These are phyloP conservation scores for Artemisia tridentata DNA, from an alignment of 129 eudicot species.

Conservation along the genomic window DNA sequence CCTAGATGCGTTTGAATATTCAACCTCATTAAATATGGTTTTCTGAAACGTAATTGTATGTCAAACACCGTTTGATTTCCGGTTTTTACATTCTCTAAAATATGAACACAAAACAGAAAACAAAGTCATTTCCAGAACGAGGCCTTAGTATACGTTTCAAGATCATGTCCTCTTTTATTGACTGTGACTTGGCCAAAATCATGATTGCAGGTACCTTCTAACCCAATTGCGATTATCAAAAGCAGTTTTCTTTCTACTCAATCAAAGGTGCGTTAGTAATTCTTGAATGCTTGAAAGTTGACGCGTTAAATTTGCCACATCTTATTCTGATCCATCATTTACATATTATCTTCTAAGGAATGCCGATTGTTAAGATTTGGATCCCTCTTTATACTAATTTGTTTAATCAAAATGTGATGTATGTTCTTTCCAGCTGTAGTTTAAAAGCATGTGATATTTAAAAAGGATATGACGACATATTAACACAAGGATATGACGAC, in stretches of 20 bases:
- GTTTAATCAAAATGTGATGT: no score
- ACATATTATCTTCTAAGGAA: constrained; percentile 12
- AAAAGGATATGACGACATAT: no score
- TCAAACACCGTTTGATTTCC: constrained; percentile 6
- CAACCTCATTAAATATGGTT: neutral
- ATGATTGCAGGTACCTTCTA: constrained; percentile 71
- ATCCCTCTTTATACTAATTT: no score
- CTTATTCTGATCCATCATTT: constrained; percentile 17
- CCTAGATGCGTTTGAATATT: constrained; percentile 12
- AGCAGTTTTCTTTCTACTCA: constrained; percentile 83
- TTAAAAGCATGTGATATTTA: no score
- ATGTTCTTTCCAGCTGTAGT: no score
- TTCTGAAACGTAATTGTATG: neutral
- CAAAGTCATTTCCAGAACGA: neutral
- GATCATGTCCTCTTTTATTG: constrained; percentile 16
- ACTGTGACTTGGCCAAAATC: constrained; percentile 17
- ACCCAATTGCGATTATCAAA: constrained; percentile 68
- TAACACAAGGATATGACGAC: no score
- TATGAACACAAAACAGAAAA: no score
- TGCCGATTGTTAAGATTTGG: neutral
- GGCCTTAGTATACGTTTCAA: constrained; percentile 12
- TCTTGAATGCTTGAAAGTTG: constrained; percentile 18
- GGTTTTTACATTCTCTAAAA: neutral
- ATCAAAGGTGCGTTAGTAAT: constrained; percentile 61
- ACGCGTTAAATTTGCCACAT: neutral